Evolutionary conservation across 73 alveolate genomes (phyloP), one percentile per base, ranked within the genome.

Genomic region (Tetrahymena borealis): DNA sequence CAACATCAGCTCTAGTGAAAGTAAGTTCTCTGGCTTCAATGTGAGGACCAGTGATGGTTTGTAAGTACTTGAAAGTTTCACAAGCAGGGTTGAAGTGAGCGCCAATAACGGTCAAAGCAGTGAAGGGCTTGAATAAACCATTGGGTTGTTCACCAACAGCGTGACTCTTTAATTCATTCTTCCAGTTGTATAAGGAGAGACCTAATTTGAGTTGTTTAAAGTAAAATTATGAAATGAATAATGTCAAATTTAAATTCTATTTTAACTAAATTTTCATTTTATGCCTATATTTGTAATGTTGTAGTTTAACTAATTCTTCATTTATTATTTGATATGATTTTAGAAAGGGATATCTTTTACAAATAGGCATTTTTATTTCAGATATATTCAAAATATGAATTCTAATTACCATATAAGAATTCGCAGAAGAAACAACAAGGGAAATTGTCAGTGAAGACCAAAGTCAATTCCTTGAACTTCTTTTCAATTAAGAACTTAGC

Each of bases 91-190:
- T 60, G 85, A 60, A 60, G 85, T 60, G 85, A 3, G 85, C 11
- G 28, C 37, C 85, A 20, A 60, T 35, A 60, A 60, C 85, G 31
- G 85, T 60, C 85, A 60, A 60, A 60, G 85, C 85, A 60, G 85
- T 60, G 85, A 60, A 60, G 10, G 85, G 85, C 13, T 60, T 60
- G 85, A 60, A 60, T 60, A 60, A 60, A 6, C 85, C 85, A 60
- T 32, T 60, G 31, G 85, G 85, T 60, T 60, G 10, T 60, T 60
- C 85, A 0, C 85, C 85, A 60, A 60, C 85, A 60, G 85, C 85
- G 85, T 60, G 85, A 60, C 85, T 60, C 85, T 60, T 60, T n/a
- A 60, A 60, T 60, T 60, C 85, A 60, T 60, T 60, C 85, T 60
- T 60, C 85, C 85, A 60, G 85, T 60, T 60, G 85, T 60, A 60